Conservation (phyloP, 495 filamentous ascomycete genomes). For the Hyaloscypha hepaticicola region DNA sequence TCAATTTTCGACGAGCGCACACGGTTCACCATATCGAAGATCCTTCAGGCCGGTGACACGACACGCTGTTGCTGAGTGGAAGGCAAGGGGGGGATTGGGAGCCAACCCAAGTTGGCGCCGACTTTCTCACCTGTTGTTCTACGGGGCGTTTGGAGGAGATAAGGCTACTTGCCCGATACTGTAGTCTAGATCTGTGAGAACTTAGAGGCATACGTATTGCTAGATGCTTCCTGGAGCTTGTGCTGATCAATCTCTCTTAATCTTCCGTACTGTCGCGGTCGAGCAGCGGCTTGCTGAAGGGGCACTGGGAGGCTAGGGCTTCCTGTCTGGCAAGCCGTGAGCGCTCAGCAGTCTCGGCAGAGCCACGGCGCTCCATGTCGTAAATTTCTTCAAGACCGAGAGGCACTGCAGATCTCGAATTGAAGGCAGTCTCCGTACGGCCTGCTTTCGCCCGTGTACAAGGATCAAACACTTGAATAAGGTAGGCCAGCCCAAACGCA, state of each 20-base stretch:
- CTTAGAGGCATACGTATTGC: slow-evolving; percentile 22
- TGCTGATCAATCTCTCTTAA: slow-evolving; percentile 12
- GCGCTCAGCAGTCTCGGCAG: too few relatives aligned
- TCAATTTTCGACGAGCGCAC: slow-evolving; percentile 13
- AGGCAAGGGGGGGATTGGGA: slow-evolving; percentile 9
- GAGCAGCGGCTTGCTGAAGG: too few relatives aligned
- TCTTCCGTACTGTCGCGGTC: too few relatives aligned
- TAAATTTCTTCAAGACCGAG: too few relatives aligned
- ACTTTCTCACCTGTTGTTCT: slow-evolving; percentile 19
- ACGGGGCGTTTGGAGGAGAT: slow-evolving; percentile 14
- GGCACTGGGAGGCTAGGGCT: too few relatives aligned
- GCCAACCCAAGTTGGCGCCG: slow-evolving; percentile 2
- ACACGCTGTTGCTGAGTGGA: slow-evolving; percentile 15
- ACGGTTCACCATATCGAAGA: slow-evolving; percentile 11
- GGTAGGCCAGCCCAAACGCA: too few relatives aligned
- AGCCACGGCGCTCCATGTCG: too few relatives aligned
- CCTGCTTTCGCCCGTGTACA: too few relatives aligned
- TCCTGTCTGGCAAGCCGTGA: too few relatives aligned
- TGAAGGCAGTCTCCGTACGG: too few relatives aligned
- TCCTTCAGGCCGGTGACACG: slow-evolving; percentile 13
- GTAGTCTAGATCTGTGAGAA: slow-evolving; percentile 21
- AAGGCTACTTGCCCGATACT: slow-evolving; percentile 20
- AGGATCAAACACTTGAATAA: too few relatives aligned
- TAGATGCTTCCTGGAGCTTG: slow-evolving; percentile 7
- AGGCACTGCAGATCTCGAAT: too few relatives aligned